Evolutionary conservation across 768 basidiomycete genomes (phyloP), one percentile per base, ranked within the genome.

Genomic region (Glaciozyma martinii): DNA sequence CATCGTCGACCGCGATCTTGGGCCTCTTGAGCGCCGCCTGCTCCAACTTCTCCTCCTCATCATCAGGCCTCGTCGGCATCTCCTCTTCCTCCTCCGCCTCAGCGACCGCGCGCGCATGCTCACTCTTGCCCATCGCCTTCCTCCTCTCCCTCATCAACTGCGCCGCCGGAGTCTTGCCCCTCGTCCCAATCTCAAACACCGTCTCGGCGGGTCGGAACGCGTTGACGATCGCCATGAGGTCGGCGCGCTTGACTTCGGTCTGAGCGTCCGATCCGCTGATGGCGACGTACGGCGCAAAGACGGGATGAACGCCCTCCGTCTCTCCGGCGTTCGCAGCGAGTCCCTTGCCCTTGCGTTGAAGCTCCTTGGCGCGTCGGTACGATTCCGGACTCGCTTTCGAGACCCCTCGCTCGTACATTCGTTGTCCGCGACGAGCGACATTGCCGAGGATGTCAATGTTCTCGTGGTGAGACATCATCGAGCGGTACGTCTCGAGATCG

Each of bases 381-480:
- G 87, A 88, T 62, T 85, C 85, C 21, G 82, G 81, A 72, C 86
- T 88, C 23, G 94, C 93, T 74, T 93, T 95, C 27, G 87, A 88
- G 75, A 90, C 86, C 66, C 89, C 90, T 40, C 91, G 85, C 73
- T 97, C 92, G 75, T 94, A 98, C 89, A 98, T 88, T 3, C 82
- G 78, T 68, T 97, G 91, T 0, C 92, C 93, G 59, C 89, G 85
- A 66, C 81, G 81, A 85, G 94, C 93, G 64, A 97, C 89, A 7
- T 85, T 84, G 27, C 87, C 81, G 33, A 94, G 77, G 50, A 81
- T 78, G 47, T 64, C 58, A 50, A 71, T 61, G 8, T 66, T 53
- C 59, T 88, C 83, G n/a, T 61, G 25, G 42, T 80, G 62, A 12
- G 84, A 84, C 32, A 87, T 81, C 42, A 93, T 77, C 46, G 81